phyloP scores from a whole-genome alignment of 78 protist genomes.

The Dictyostelium discoideum region DNA sequence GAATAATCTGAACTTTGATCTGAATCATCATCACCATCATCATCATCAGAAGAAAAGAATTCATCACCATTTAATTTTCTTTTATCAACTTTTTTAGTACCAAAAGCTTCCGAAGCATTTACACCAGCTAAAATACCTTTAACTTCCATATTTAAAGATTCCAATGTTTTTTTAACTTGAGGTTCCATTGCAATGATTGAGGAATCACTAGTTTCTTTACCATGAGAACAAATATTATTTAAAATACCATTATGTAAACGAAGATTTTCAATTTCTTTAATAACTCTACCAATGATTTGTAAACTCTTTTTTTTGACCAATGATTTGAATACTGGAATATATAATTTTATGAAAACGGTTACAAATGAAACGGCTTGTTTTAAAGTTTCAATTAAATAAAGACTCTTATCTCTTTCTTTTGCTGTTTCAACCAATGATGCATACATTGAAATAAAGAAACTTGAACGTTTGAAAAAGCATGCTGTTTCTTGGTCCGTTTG shows the following conservation, averaged over 20 bases:
- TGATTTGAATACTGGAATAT: background rate
- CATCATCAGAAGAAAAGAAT: background rate
- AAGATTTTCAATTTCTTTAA: background rate
- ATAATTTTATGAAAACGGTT: background rate
- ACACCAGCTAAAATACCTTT: background rate
- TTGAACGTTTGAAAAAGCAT: background rate
- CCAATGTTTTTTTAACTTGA: slow-evolving; percentile 15
- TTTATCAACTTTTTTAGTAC: background rate
- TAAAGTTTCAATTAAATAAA: slow-evolving; percentile 20
- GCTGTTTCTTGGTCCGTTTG: background rate
- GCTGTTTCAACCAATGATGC: background rate
- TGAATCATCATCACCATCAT: background rate
- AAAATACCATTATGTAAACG: background rate
- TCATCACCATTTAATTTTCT: background rate
- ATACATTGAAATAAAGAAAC: background rate
- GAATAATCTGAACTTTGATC: background rate
- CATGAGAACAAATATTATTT: slow-evolving; percentile 32
- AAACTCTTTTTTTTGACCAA: background rate
- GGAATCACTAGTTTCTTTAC: slow-evolving; percentile 21
- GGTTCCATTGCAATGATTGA: slow-evolving; percentile 20
- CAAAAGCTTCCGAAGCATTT: background rate
- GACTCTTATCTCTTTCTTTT: background rate
- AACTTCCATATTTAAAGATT: slow-evolving; percentile 29
- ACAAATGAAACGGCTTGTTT: slow-evolving; percentile 6
- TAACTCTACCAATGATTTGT: background rate